phyloP scores from a whole-genome alignment of 2,329 filamentous ascomycete species.

The Claviceps maximensis region DNA sequence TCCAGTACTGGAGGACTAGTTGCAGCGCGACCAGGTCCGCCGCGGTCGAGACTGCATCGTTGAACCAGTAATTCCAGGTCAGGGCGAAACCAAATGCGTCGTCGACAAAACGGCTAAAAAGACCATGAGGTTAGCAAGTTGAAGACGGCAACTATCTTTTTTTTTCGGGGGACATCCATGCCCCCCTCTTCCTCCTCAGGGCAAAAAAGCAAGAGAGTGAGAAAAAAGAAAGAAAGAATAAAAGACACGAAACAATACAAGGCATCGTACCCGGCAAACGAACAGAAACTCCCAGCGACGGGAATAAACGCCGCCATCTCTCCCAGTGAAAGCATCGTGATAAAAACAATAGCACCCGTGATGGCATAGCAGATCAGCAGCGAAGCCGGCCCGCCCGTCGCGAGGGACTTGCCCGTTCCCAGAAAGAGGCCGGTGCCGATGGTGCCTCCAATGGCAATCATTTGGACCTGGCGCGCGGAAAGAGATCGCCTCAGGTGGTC shows the following conservation, averaged over 20 bases:
- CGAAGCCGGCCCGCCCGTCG: constrained; percentile 45
- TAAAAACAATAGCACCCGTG: constrained; percentile 42
- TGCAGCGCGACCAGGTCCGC: constrained; percentile 41
- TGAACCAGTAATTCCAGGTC: constrained; percentile 53
- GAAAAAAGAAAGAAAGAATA: no score
- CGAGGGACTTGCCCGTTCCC: constrained; percentile 45
- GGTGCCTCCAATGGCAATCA: constrained; percentile 50
- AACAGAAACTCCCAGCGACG: constrained; percentile 43
- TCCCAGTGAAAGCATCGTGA: constrained; percentile 45
- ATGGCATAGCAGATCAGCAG: constrained; percentile 41
- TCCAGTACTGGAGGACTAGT: constrained; percentile 49
- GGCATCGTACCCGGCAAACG: constrained; percentile 25
- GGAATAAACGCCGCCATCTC: constrained; percentile 44
- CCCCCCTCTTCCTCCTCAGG: background rate
- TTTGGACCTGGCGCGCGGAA: constrained; percentile 50
- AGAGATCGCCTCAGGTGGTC: constrained; percentile 36
- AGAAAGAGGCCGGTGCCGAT: constrained; percentile 51
- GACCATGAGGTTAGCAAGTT: background rate
- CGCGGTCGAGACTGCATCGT: constrained; percentile 42
- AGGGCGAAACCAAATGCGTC: constrained; percentile 40
- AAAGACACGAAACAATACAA: no score
- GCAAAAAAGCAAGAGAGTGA: background rate
- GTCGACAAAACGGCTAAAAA: constrained; percentile 32
- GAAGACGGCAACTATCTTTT: background rate
- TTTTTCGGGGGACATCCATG: no score